A percentile compares a stretch with the other conserved stretches of the same genome.
Evolutionary conservation across 768 basidiomycete genomes (phyloP).

Genomic region (Lyophyllum atratum): DNA sequence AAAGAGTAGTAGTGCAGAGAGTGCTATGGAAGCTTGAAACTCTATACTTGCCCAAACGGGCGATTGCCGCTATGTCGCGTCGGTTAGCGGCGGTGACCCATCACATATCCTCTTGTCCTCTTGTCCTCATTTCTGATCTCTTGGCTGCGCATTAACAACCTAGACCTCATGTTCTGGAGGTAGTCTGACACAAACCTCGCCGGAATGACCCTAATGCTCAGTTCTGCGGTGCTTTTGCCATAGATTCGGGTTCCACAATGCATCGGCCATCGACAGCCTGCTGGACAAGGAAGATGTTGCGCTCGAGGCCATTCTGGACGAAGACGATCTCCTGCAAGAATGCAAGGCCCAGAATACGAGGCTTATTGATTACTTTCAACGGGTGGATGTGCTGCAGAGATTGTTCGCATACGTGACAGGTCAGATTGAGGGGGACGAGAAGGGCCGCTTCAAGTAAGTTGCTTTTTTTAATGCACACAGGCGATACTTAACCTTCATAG

Average conservation of each 20-base stretch:
- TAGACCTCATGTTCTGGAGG: constrained; percentile 53
- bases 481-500: constrained; percentile 37
- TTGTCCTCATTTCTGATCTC: constrained; percentile 13
- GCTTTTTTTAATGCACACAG: background rate
- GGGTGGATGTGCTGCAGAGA: constrained; percentile 77
- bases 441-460: constrained; percentile 80
- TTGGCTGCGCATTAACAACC: constrained; percentile 10
- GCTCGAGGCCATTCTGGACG: constrained; percentile 90
- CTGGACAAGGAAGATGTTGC: constrained; percentile 89
- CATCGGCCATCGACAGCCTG: constrained; percentile 85
- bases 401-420: constrained; percentile 86
- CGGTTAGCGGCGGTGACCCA: constrained; percentile 1
- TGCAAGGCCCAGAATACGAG: constrained; percentile 93
- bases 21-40: background rate
- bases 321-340: constrained; percentile 92
- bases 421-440: constrained; percentile 80
- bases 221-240: constrained; percentile 32
- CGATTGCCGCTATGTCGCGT: constrained; percentile 15
- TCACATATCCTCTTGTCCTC: constrained; percentile 10
- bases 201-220: constrained; percentile 29
- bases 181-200: constrained; percentile 37
- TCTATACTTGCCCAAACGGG: constrained; percentile 8
- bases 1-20: background rate
- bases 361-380: constrained; percentile 84
- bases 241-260: constrained; percentile 92